phyloP scores from a whole-genome alignment of 78 protist genomes.

The Tieghemostelium lacteum region DNA sequence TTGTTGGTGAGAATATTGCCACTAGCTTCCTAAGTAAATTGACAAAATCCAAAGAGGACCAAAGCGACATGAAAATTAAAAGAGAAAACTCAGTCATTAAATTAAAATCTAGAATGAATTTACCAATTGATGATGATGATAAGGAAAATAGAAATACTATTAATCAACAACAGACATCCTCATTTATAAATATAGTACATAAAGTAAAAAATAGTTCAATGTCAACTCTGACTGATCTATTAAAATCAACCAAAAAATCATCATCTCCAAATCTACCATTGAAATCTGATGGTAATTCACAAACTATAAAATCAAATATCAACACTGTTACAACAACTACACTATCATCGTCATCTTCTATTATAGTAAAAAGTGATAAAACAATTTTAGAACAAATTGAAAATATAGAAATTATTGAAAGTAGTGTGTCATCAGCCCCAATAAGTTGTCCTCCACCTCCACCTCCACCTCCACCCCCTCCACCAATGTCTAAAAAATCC shows the following conservation, averaged over 20 bases:
- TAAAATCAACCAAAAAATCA: background rate
- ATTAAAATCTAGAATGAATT: constrained; percentile 52
- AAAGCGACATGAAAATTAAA: constrained; percentile 23
- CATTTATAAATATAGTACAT: background rate
- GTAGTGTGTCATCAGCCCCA: constrained; percentile 6
- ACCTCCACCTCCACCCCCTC: constrained; percentile 27
- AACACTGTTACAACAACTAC: background rate
- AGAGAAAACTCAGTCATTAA: constrained; percentile 55
- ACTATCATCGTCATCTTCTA: background rate
- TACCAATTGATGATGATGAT: background rate
- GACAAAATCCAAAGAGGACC: constrained; percentile 32
- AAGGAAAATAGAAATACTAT: background rate
- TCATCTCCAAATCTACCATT: background rate
- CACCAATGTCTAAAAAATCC: background rate
- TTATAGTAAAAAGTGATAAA: background rate
- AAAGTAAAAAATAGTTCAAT: background rate
- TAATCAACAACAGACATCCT: background rate
- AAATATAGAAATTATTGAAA: background rate
- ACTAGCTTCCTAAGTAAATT: constrained; percentile 43
- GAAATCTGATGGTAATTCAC: too few species aligned
- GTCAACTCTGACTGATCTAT: background rate
- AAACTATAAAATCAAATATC: background rate
- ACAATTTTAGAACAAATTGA: background rate
- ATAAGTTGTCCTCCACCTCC: constrained; percentile 61
- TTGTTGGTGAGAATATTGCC: constrained; percentile 40